Percentiles rank a stretch among this genome's conserved stretches.
phyloP scores from a whole-genome alignment of 164 flowering plant genomes.

The Liquidambar formosana region DNA sequence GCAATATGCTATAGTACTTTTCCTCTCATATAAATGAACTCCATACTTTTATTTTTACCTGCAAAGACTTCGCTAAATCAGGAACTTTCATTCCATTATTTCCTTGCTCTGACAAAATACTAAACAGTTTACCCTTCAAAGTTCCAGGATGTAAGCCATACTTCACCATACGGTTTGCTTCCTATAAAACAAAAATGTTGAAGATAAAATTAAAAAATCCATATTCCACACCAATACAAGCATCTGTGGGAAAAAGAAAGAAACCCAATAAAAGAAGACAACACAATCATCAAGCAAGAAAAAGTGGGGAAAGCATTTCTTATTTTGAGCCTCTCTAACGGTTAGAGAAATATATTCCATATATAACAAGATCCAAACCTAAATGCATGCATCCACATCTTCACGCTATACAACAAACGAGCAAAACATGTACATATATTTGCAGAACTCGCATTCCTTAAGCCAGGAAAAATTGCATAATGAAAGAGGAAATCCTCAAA shows the following conservation, averaged over 20 bases:
- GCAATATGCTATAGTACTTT: not conserved
- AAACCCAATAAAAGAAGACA: not conserved
- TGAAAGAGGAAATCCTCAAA: not conserved
- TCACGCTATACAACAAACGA: no score
- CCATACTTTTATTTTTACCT: constrained; percentile 38
- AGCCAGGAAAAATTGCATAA: not conserved
- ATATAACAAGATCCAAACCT: not conserved
- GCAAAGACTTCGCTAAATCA: constrained; percentile 59
- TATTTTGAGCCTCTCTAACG: not conserved
- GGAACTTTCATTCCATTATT: constrained; percentile 69
- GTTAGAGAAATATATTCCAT: not conserved
- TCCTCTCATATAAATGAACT: not conserved
- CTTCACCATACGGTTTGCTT: constrained; percentile 48
- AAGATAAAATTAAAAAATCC: not conserved
- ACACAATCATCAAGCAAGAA: not conserved
- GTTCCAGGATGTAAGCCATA: constrained; percentile 77
- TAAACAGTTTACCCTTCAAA: constrained; percentile 79
- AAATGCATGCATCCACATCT: not conserved
- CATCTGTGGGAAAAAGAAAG: not conserved
- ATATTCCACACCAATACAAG: not conserved
- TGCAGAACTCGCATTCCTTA: not conserved
- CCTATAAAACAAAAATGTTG: constrained; percentile 41
- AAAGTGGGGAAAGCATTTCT: not conserved
- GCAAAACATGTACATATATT: not conserved
- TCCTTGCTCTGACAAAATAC: constrained; percentile 63